Evolutionary conservation across 2,329 filamentous ascomycete species (phyloP).

Genomic region (Verticillium longisporum): DNA sequence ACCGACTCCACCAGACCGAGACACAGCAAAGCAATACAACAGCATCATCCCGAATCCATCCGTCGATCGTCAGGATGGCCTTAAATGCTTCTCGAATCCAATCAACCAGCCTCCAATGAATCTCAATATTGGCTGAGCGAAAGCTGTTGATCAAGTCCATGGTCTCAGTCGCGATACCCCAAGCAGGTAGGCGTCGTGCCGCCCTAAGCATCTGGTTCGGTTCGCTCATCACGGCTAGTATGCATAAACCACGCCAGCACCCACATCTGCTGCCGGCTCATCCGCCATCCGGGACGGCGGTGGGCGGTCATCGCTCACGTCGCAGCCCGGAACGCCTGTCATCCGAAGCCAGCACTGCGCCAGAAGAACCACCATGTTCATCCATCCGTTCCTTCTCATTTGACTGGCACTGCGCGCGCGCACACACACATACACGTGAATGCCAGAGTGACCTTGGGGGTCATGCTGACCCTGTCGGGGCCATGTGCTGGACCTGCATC

Average conservation of each 20-base stretch:
- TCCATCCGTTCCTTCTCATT: not conserved
- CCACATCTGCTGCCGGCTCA: not conserved
- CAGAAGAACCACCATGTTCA: not conserved
- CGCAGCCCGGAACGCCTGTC: constrained; percentile 1
- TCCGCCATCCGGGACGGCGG: not conserved
- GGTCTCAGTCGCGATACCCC: too few relatives aligned
- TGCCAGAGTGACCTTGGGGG: not conserved
- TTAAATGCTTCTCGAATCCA: not conserved
- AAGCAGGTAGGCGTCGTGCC: not conserved
- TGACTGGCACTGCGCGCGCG: not conserved
- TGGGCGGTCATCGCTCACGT: not conserved
- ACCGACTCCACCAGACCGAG: not conserved
- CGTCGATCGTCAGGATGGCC: too few relatives aligned
- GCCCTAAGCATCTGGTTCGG: not conserved
- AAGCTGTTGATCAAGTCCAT: too few relatives aligned
- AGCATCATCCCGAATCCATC: not conserved
- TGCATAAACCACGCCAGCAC: not conserved
- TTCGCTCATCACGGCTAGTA: not conserved
- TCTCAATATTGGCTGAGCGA: not conserved
- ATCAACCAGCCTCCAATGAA: not conserved
- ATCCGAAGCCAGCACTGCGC: constrained; percentile 1
- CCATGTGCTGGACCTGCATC: not conserved
- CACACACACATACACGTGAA: too few relatives aligned
- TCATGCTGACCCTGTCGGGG: not conserved
- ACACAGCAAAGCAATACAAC: not conserved